phyloP scores from a whole-genome alignment of 2,329 filamentous ascomycete species.

The Colletotrichum siamense region DNA sequence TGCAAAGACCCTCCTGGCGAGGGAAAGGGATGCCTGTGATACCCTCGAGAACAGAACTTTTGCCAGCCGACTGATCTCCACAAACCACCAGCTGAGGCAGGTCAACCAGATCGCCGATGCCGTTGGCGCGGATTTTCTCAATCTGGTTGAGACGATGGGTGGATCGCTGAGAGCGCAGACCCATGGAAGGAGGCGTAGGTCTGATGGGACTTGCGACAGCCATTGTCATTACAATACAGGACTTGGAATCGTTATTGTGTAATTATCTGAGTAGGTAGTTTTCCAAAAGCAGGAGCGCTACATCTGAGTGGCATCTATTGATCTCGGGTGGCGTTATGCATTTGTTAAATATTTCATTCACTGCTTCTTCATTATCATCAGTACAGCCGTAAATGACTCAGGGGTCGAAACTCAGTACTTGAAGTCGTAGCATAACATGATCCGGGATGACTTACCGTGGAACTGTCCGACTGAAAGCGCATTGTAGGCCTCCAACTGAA shows the following conservation, averaged over 20 bases:
- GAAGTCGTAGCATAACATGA: neutral
- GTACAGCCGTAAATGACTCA: neutral
- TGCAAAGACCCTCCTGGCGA: slow-evolving; percentile 56
- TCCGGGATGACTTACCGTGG: neutral
- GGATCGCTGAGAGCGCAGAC: neutral
- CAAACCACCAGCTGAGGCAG: slow-evolving; percentile 58
- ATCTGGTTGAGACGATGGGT: slow-evolving; percentile 38
- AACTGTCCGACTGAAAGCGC: neutral
- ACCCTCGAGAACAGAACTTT: slow-evolving; percentile 63
- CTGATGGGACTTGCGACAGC: neutral
- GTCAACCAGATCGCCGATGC: slow-evolving; percentile 38
- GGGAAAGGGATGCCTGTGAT: slow-evolving; percentile 62
- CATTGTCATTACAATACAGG: neutral
- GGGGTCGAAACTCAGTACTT: neutral
- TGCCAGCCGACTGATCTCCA: slow-evolving; percentile 61
- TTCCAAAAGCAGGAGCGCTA: neutral
- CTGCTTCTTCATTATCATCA: neutral
- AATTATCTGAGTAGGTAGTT: neutral
- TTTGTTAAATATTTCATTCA: neutral
- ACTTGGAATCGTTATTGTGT: neutral
- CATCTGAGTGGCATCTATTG: fast-evolving
- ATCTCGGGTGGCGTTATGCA: neutral
- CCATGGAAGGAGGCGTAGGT: neutral
- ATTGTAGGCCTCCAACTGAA: neutral
- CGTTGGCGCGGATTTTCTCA: slow-evolving; percentile 38